Conservation (phyloP, 2,329 filamentous ascomycete genomes). For the Dactylellina parvicollis region DNA sequence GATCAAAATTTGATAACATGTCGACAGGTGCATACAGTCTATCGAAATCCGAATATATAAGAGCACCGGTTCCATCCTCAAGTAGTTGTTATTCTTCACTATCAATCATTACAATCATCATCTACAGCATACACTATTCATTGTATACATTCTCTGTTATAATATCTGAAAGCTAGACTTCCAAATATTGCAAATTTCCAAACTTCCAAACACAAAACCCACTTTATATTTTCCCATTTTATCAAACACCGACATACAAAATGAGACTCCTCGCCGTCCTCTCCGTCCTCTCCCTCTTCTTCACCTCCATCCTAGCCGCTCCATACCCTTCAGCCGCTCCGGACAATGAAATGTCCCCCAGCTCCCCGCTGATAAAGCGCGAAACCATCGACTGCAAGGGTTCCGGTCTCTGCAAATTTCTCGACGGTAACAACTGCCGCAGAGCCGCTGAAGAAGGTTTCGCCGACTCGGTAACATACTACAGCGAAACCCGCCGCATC, state of each 20-base stretch:
- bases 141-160: neutral
- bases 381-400: conserved; percentile 36
- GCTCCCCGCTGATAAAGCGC: conserved; percentile 3
- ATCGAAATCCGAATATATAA: neutral
- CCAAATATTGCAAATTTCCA: neutral
- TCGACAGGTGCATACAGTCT: too few species aligned
- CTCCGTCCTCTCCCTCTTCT: neutral
- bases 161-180: neutral
- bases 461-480: conserved; percentile 10
- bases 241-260: neutral
- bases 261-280: conserved; percentile 6
- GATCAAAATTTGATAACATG: too few species aligned
- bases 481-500: conserved; percentile 15
- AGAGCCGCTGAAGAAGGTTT: conserved; percentile 15
- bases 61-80: neutral
- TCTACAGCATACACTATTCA: neutral
- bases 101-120: neutral
- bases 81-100: neutral
- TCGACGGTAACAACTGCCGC: neutral
- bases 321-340: neutral
- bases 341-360: neutral
- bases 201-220: neutral
- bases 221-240: neutral
- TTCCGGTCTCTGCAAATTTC: conserved; percentile 5
- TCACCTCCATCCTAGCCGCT: neutral